A percentile compares a stretch with the other conserved stretches of the same genome.
These are phyloP conservation scores for Cercospora brassicicola DNA, from an alignment of 2,329 filamentous ascomycete genomes.

Conservation along the genomic window DNA sequence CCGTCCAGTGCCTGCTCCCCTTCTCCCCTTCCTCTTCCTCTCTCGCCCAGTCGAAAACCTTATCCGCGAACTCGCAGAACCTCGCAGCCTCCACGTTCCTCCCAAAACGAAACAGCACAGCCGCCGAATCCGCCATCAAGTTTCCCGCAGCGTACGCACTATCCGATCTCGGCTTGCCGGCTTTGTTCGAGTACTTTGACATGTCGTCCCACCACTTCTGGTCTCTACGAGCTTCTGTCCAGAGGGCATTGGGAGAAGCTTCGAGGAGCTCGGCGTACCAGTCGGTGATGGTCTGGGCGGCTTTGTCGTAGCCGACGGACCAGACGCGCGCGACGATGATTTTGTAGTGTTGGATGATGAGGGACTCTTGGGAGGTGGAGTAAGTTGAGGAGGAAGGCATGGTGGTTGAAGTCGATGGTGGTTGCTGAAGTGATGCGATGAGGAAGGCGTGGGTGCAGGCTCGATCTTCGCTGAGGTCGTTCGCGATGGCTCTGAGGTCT, in stretches of 20 bases:
- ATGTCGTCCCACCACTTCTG: constrained; percentile 5
- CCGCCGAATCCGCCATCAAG: constrained; percentile 15
- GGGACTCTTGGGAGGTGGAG: constrained; percentile 16
- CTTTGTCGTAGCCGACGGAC: not conserved
- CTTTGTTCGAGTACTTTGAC: constrained; percentile 3
- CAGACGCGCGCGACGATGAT: constrained; percentile 16
- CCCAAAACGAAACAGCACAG: constrained; percentile 20
- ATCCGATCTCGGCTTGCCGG: constrained; percentile 1
- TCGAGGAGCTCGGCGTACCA: constrained; percentile 17
- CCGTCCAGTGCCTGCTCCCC: not conserved
- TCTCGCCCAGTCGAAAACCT: constrained; percentile 14
- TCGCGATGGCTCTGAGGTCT: not conserved
- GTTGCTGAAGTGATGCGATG: not conserved
- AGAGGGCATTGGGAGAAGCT: not conserved
- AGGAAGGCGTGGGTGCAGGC: not conserved
- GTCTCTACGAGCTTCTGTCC: not conserved
- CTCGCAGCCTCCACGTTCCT: constrained; percentile 19
- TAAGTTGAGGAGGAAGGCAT: constrained; percentile 23
- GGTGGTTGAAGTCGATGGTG: not conserved
- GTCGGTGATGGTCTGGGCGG: not conserved
- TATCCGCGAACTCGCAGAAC: constrained; percentile 21
- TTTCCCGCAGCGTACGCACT: constrained; percentile 10
- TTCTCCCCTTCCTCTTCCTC: constrained; percentile 12
- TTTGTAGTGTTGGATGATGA: constrained; percentile 15
- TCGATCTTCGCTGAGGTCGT: not conserved